A percentile compares a stretch with the other conserved stretches of the same genome.
Evolutionary conservation across 1,139 yeast genomes (phyloP).

Genomic region (Hyphopichia burtonii): DNA sequence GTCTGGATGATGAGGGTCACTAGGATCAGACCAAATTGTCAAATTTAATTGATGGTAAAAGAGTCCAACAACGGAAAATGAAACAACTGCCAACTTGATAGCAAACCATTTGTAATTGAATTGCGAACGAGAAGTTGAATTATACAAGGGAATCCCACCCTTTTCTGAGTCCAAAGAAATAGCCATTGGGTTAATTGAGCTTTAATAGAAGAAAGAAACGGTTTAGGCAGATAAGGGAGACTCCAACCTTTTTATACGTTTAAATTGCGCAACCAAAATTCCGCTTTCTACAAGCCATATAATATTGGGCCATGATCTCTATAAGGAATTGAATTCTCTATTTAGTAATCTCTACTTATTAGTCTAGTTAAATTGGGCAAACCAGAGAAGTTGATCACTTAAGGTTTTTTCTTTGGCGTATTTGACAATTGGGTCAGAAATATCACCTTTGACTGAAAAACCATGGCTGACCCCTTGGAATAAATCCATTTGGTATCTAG

Average conservation of each 20-base stretch:
- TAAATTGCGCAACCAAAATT: neutral
- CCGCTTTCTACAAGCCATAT: too few species aligned
- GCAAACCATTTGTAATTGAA: too few species aligned
- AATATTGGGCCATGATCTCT: too few species aligned
- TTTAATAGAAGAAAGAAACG: neutral
- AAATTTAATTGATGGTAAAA: neutral
- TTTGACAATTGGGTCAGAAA: slow-evolving; percentile 47
- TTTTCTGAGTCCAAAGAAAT: neutral
- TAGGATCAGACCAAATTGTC: neutral
- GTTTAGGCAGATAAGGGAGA: neutral
- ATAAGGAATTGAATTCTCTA: too few species aligned
- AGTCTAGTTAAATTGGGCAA: slow-evolving; percentile 8
- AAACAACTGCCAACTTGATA: neutral
- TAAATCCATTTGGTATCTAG: slow-evolving; percentile 57
- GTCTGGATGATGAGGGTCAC: slow-evolving; percentile 17
- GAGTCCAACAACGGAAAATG: neutral
- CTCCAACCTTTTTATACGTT: neutral
- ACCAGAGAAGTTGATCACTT: slow-evolving; percentile 49
- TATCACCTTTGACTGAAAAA: slow-evolving; percentile 74
- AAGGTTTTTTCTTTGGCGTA: slow-evolving; percentile 74
- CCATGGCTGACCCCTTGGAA: slow-evolving; percentile 71
- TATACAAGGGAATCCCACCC: neutral
- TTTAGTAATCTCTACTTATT: too few species aligned
- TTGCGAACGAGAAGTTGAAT: too few species aligned
- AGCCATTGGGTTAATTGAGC: neutral